These are phyloP conservation scores for Clarireedia sp. DNA, from an alignment of 2,329 filamentous ascomycete species.

Conservation along the genomic window DNA sequence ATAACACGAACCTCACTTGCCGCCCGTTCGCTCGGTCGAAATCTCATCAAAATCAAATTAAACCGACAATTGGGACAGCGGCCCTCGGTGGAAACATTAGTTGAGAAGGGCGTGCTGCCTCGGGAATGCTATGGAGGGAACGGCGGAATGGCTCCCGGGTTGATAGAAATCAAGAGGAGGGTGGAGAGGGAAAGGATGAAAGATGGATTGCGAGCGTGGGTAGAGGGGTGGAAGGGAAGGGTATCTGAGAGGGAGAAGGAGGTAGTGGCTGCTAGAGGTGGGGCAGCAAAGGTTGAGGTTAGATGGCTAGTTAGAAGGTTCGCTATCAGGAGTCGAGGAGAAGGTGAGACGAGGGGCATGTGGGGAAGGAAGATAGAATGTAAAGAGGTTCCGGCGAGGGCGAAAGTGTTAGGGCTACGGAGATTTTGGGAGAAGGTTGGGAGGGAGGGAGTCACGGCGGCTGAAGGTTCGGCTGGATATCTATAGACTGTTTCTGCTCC, in stretches of 20 bases:
- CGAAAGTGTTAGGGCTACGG: slow-evolving; percentile 50
- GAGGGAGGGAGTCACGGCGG: slow-evolving; percentile 12
- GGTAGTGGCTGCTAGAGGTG: slow-evolving; percentile 37
- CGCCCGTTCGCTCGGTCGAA: slow-evolving; percentile 55
- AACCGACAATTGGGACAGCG: slow-evolving; percentile 52
- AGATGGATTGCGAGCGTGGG: slow-evolving; percentile 56
- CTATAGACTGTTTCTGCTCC: not conserved
- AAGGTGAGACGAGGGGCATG: slow-evolving; percentile 28
- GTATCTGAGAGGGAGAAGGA: slow-evolving; percentile 25
- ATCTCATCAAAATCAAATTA: slow-evolving; percentile 55
- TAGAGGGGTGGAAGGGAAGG: slow-evolving; percentile 38
- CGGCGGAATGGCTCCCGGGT: slow-evolving; percentile 42
- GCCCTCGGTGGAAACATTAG: slow-evolving; percentile 51
- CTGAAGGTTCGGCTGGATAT: not conserved
- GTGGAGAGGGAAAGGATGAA: slow-evolving; percentile 62
- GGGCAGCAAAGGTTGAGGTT: slow-evolving; percentile 26
- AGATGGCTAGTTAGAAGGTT: slow-evolving; percentile 34
- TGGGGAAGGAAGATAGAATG: slow-evolving; percentile 41
- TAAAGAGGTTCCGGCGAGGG: slow-evolving; percentile 34
- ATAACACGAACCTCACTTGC: slow-evolving; percentile 57
- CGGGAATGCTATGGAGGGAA: slow-evolving; percentile 47
- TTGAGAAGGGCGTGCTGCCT: slow-evolving; percentile 57
- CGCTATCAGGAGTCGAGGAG: slow-evolving; percentile 37
- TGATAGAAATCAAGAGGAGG: slow-evolving; percentile 54
- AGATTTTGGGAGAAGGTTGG: slow-evolving; percentile 59